Evolutionary conservation across 805 yeast species (phyloP).

Genomic region (Tetrapisispora fleetii): DNA sequence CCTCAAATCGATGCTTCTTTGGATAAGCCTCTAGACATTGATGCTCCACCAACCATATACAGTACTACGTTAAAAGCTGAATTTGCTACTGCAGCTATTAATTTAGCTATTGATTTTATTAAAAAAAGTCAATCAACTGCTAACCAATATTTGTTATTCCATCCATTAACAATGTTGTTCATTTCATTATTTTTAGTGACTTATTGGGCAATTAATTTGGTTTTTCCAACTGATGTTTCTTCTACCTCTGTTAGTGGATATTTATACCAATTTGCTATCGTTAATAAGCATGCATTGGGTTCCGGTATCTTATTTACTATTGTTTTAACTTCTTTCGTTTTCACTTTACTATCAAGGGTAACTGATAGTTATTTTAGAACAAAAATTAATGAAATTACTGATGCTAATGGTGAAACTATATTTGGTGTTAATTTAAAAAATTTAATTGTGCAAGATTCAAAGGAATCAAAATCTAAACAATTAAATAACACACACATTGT

Average conservation of each 20-base stretch:
- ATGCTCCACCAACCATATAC: conserved; percentile 43
- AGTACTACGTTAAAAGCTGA: conserved; percentile 45
- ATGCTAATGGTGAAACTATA: conserved; percentile 28
- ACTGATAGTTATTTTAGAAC: conserved; percentile 40
- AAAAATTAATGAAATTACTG: conserved; percentile 31
- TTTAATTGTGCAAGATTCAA: conserved; percentile 1
- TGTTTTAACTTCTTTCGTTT: conserved; percentile 31
- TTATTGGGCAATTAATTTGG: conserved; percentile 14
- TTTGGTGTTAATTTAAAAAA: conserved; percentile 40
- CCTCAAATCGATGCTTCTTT: conserved; percentile 44
- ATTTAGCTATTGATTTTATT: conserved; percentile 54
- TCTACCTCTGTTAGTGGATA: conserved; percentile 15
- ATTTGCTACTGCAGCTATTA: conserved; percentile 48
- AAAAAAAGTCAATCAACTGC: conserved; percentile 37
- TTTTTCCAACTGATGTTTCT: conserved; percentile 12
- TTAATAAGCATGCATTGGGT: conserved; percentile 24
- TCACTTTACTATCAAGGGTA: conserved; percentile 32
- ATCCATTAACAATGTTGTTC: conserved; percentile 32
- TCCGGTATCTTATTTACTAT: conserved; percentile 33
- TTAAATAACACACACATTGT: conserved; percentile 43
- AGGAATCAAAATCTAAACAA: neutral
- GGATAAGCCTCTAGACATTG: conserved; percentile 43
- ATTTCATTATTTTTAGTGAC: conserved; percentile 12
- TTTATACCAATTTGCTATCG: conserved; percentile 15
- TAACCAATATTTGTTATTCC: conserved; percentile 38